Conservation (phyloP, 2,329 filamentous ascomycete genomes). For the Septoria petroselini region DNA sequence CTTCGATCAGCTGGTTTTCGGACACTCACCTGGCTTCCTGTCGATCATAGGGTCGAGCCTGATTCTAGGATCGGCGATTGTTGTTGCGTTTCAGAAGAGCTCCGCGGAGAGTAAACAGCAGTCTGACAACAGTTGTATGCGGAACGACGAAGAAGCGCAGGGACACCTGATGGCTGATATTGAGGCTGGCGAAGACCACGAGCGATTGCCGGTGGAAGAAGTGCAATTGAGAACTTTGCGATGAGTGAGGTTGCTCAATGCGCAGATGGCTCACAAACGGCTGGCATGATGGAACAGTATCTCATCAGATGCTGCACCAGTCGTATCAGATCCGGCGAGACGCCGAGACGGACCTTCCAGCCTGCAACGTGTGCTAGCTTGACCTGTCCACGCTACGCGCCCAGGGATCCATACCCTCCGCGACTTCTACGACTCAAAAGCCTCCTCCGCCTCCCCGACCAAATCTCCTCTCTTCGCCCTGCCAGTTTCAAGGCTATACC, state of each 20-base stretch:
- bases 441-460: not conserved
- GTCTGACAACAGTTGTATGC: constrained; percentile 10
- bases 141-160: constrained; percentile 30
- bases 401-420: no score
- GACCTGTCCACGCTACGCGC: no score
- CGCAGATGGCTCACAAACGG: no score
- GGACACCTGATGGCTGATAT: constrained; percentile 24
- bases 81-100: constrained; percentile 57
- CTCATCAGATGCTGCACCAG: no score
- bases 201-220: not conserved
- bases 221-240: not conserved
- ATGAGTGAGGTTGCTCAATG: no score
- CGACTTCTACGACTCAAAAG: constrained; percentile 1
- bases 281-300: no score
- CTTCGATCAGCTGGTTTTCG: constrained; percentile 63
- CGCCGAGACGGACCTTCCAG: no score
- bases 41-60: constrained; percentile 61
- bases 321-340: no score
- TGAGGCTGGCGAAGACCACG: constrained; percentile 19
- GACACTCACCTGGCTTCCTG: constrained; percentile 55
- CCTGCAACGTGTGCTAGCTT: no score
- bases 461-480: not conserved
- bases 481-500: constrained; percentile 2
- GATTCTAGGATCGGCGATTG: constrained; percentile 64
- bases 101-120: constrained; percentile 13